Evolutionary conservation across 495 filamentous ascomycete species (phyloP).

Genomic region (Penicillium canariense): DNA sequence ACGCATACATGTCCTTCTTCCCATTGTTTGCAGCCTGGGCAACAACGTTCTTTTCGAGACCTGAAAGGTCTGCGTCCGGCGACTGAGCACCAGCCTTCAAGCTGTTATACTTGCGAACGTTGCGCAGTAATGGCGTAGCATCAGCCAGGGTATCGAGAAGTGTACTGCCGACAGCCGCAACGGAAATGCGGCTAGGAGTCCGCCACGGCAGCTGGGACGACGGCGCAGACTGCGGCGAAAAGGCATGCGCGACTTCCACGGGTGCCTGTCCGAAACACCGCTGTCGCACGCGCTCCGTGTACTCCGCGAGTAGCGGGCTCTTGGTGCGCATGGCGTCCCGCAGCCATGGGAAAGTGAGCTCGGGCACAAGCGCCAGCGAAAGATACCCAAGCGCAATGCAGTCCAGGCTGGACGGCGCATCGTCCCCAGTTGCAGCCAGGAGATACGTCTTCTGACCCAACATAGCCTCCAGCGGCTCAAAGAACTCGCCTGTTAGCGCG

Average conservation of each 20-base stretch:
- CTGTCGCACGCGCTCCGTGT: constrained; percentile 47
- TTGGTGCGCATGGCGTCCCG: constrained; percentile 56
- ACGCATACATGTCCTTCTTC: constrained; percentile 39
- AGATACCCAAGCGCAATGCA: constrained; percentile 78
- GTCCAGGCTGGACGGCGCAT: constrained; percentile 61
- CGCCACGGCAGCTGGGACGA: constrained; percentile 37
- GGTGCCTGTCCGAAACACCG: constrained; percentile 38
- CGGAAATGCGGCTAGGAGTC: constrained; percentile 32
- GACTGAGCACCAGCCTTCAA: constrained; percentile 33
- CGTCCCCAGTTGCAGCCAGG: constrained; percentile 37
- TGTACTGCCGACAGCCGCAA: constrained; percentile 35
- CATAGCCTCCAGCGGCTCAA: constrained; percentile 64
- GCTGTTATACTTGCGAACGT: constrained; percentile 36
- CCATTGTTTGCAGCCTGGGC: constrained; percentile 27
- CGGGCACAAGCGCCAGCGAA: constrained; percentile 65
- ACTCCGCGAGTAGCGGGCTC: constrained; percentile 53
- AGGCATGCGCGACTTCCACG: constrained; percentile 30
- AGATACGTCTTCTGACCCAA: constrained; percentile 56
- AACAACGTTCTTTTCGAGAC: constrained; percentile 24
- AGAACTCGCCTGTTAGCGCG: constrained; percentile 62
- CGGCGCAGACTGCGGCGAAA: constrained; percentile 12
- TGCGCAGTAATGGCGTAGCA: constrained; percentile 38
- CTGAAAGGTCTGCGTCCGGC: constrained; percentile 25
- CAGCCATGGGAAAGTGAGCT: constrained; percentile 71
- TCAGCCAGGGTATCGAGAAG: constrained; percentile 41